Percentiles rank a stretch among this genome's conserved stretches.
phyloP scores from a whole-genome alignment of 768 basidiomycete genomes.

The Pleurotus salmoneostramineus region DNA sequence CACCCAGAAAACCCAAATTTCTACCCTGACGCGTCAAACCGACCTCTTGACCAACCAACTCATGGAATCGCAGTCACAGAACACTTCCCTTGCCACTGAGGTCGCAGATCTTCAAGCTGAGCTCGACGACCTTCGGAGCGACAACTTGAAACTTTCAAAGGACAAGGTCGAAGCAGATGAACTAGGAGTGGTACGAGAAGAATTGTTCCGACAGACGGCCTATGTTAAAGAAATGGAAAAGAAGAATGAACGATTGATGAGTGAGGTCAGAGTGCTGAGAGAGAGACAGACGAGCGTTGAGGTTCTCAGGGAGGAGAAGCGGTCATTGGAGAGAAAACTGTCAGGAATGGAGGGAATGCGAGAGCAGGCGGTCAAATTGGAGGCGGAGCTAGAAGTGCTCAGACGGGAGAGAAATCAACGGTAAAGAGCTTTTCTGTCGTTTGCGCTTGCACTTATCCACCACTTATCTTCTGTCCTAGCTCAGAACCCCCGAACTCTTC shows the following conservation, averaged over 20 bases:
- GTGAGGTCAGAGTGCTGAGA: conserved; percentile 50
- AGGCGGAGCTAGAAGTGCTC: conserved; percentile 63
- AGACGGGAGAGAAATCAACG: conserved; percentile 55
- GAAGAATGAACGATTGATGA: conserved; percentile 48
- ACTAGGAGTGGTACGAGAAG: conserved; percentile 62
- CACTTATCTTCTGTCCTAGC: too few relatives aligned
- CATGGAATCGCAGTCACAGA: conserved; percentile 31
- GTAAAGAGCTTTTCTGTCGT: conserved; percentile 23
- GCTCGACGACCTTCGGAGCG: conserved; percentile 38
- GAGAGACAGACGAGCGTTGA: conserved; percentile 60
- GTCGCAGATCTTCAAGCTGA: conserved; percentile 43
- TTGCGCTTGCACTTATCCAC: not conserved
- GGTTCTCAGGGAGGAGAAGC: conserved; percentile 73
- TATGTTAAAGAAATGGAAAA: conserved; percentile 60
- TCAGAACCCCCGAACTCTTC: too few relatives aligned
- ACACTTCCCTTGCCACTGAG: conserved; percentile 35
- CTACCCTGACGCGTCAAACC: conserved; percentile 42
- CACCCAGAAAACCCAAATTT: conserved; percentile 47
- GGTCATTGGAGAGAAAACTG: conserved; percentile 54
- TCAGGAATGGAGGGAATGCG: conserved; percentile 48
- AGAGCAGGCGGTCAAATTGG: conserved; percentile 50
- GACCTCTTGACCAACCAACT: conserved; percentile 46
- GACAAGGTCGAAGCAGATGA: conserved; percentile 44
- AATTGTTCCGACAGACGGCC: conserved; percentile 60
- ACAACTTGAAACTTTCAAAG: conserved; percentile 22